Evolutionary conservation across 129 eudicot species (phyloP).

Genomic region (Centaurea solstitialis): DNA sequence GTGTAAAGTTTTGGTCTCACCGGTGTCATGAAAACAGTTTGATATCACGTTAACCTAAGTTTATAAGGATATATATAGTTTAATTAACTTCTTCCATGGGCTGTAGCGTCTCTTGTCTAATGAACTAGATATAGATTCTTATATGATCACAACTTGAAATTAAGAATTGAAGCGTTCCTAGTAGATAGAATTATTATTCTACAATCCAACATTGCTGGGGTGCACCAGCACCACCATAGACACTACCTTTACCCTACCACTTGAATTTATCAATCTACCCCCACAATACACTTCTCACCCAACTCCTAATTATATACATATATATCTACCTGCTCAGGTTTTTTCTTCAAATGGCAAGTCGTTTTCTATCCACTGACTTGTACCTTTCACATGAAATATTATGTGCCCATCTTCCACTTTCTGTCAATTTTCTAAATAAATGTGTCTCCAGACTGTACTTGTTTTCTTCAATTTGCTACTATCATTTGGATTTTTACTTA

Average conservation of each 20-base stretch:
- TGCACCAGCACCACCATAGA: background rate
- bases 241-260: conserved; percentile 17
- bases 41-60: too few relatives aligned
- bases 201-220: background rate
- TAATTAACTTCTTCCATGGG: background rate
- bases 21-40: too few relatives aligned
- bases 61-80: too few relatives aligned
- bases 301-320: background rate
- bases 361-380: conserved; percentile 17
- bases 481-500: background rate
- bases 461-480: background rate
- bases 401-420: background rate
- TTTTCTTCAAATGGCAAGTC: conserved; percentile 6
- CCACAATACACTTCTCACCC: background rate
- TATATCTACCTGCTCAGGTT: conserved; percentile 14
- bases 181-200: background rate
- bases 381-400: conserved; percentile 5
- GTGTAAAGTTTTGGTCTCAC: too few relatives aligned
- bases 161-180: background rate
- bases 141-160: background rate
- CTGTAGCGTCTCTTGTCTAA: background rate
- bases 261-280: background rate
- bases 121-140: background rate
- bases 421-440: background rate
- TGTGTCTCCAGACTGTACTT: background rate